Conservation (phyloP, 257 asterid genomes). For the Solanum chilense region DNA sequence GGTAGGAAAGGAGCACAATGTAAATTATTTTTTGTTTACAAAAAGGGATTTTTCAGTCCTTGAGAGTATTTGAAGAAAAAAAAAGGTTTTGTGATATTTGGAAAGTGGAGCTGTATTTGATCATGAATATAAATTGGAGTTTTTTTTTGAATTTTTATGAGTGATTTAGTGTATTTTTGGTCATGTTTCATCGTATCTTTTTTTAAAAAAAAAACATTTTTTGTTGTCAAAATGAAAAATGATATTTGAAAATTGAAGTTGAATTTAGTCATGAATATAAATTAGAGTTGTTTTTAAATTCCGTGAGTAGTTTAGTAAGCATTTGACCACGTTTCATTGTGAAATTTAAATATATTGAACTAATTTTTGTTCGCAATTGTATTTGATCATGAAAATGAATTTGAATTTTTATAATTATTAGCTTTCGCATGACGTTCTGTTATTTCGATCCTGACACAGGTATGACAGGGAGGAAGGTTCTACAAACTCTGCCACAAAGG, state of each 20-base stretch:
- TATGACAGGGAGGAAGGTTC: constrained; percentile 70
- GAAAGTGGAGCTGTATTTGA: not conserved
- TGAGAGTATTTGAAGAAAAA: not conserved
- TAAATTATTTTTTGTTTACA: too few species aligned
- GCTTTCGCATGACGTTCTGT: not conserved
- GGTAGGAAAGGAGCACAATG: not conserved
- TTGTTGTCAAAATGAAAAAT: not conserved
- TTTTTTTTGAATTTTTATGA: not conserved
- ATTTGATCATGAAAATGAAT: not conserved
- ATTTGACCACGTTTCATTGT: too few species aligned
- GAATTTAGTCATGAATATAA: not conserved
- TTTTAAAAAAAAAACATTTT: not conserved
- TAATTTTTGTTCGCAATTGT: not conserved
- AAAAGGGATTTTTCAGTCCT: not conserved
- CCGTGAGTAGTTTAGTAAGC: not conserved
- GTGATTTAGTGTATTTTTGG: not conserved
- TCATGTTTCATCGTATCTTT: not conserved
- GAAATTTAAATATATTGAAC: not conserved
- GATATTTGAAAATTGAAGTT: not conserved
- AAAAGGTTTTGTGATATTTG: too few species aligned
- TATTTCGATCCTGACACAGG: not conserved
- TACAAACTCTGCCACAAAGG: constrained; percentile 53
- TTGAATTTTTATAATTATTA: not conserved
- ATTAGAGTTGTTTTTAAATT: not conserved
- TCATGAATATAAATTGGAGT: not conserved